Evolutionary conservation across 768 basidiomycete genomes (phyloP).

Genomic region (Suillus occidentalis): DNA sequence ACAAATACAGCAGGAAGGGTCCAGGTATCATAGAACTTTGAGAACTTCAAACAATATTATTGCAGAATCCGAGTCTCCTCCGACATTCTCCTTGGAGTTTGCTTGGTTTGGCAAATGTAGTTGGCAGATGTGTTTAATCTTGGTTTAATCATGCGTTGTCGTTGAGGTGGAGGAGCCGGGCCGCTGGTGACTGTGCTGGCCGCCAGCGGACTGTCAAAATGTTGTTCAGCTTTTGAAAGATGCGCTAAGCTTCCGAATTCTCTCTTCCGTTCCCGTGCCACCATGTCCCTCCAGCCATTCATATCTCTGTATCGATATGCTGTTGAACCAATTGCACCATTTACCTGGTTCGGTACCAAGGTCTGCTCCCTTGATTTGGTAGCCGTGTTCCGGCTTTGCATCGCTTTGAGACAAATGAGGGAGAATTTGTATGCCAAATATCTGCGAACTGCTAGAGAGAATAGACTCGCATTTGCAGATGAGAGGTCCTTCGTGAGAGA

Average conservation of each 20-base stretch:
- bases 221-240: not conserved
- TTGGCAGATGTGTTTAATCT: too few relatives aligned
- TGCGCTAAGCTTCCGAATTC: not conserved
- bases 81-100: too few relatives aligned
- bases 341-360: constrained; percentile 62
- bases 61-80: too few relatives aligned
- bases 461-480: constrained; percentile 38
- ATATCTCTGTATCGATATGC: constrained; percentile 52
- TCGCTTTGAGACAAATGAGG: constrained; percentile 66
- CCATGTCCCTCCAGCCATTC: constrained; percentile 41
- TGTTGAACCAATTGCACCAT: constrained; percentile 61
- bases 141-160: too few relatives aligned
- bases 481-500: constrained; percentile 58
- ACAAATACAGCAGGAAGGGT: too few relatives aligned
- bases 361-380: constrained; percentile 67
- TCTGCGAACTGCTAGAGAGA: constrained; percentile 34
- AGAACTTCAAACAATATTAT: too few relatives aligned
- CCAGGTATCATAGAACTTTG: too few relatives aligned
- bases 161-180: not conserved
- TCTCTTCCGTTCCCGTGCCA: not conserved
- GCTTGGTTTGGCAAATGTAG: too few relatives aligned
- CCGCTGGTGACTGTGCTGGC: not conserved
- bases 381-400: constrained; percentile 67
- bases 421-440: constrained; percentile 50
- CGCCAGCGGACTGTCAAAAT: not conserved